Conservation (phyloP, 768 basidiomycete species). For the Lactifluus pinguis region DNA sequence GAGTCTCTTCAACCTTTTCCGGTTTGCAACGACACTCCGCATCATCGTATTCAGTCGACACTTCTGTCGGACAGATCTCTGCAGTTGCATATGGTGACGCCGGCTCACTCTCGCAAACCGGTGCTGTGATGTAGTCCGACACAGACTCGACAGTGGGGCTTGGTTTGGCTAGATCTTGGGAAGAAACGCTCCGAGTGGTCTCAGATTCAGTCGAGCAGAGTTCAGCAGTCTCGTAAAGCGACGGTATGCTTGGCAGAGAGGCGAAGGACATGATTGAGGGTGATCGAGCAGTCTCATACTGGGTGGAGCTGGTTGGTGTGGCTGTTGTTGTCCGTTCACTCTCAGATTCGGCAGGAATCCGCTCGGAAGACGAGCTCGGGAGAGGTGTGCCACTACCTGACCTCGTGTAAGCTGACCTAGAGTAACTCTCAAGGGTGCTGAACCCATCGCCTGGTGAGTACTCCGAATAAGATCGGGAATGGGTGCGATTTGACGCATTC, state of each 20-base stretch:
- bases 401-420: constrained; percentile 13
- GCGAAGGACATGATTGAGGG: constrained; percentile 41
- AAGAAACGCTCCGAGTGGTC: constrained; percentile 10
- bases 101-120: constrained; percentile 31
- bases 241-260: constrained; percentile 54
- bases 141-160: constrained; percentile 27
- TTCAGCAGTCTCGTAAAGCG: constrained; percentile 30
- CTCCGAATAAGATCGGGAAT: constrained; percentile 23
- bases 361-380: constrained; percentile 27
- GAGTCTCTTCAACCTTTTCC: constrained; percentile 4
- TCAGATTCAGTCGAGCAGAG: constrained; percentile 25
- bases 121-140: constrained; percentile 37
- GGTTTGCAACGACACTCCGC: constrained; percentile 32
- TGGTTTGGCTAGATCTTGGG: constrained; percentile 12
- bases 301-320: constrained; percentile 12
- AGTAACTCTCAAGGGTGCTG: constrained; percentile 18
- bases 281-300: constrained; percentile 41
- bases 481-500: constrained; percentile 32
- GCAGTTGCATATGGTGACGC: constrained; percentile 45
- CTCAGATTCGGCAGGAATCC: constrained; percentile 22
- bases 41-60: constrained; percentile 38
- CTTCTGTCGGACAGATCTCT: constrained; percentile 36
- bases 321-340: constrained; percentile 25
- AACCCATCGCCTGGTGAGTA: constrained; percentile 18
- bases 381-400: constrained; percentile 20